Evolutionary conservation across 2,329 filamentous ascomycete genomes (phyloP).

Genomic region (Periconia digitata): DNA sequence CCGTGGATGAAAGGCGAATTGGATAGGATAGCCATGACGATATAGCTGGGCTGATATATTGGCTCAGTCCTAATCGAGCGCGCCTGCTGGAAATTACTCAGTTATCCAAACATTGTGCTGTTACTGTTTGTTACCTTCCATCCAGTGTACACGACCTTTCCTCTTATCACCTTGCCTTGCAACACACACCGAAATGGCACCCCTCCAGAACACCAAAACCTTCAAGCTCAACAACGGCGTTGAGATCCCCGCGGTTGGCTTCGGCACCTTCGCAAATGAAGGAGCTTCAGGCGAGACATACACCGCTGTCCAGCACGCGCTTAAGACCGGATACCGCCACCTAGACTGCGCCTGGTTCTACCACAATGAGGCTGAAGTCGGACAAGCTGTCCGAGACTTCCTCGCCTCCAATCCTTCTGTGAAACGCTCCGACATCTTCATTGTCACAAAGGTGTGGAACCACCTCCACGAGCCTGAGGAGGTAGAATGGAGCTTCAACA

Average conservation of each 20-base stretch:
- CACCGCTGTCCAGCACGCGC: constrained; percentile 60
- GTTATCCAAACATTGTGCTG: not conserved
- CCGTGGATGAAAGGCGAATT: not conserved
- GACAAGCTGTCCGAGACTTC: constrained; percentile 64
- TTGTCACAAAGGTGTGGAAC: constrained; percentile 72
- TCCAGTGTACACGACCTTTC: not conserved
- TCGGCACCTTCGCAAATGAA: constrained; percentile 73
- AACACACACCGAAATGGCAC: constrained; percentile 22
- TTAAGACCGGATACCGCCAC: constrained; percentile 63
- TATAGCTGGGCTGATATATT: not conserved
- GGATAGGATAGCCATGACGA: not conserved
- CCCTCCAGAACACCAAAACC: constrained; percentile 41
- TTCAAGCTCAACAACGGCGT: constrained; percentile 61
- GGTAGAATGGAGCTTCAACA: constrained; percentile 61
- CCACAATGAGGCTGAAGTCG: constrained; percentile 70
- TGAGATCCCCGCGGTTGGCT: constrained; percentile 68
- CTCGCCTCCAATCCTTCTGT: constrained; percentile 57
- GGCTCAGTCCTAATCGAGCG: not conserved
- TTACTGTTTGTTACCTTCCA: not conserved
- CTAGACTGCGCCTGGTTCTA: constrained; percentile 73
- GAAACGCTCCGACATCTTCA: constrained; percentile 62
- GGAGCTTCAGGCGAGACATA: constrained; percentile 59
- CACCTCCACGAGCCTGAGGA: constrained; percentile 59
- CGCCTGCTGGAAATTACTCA: not conserved
- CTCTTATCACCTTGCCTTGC: not conserved